phyloP scores from a whole-genome alignment of 352 stramenopile genomes.

The Pythium dissotocum region DNA sequence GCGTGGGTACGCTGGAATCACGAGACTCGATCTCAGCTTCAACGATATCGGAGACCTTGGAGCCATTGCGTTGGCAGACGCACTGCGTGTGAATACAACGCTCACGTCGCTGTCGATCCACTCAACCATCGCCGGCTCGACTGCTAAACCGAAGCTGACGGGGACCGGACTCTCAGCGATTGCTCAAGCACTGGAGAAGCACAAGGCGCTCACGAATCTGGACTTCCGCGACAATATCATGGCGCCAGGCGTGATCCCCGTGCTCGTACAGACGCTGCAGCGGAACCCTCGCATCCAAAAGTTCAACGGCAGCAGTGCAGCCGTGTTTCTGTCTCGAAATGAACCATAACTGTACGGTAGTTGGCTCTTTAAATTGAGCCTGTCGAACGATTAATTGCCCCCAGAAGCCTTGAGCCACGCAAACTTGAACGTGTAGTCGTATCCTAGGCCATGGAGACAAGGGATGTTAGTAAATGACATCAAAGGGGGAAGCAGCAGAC shows the following conservation, averaged over 20 bases:
- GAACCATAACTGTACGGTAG: slow-evolving; percentile 15
- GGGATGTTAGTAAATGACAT: no score
- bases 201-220: slow-evolving; percentile 40
- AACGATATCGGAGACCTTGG: slow-evolving; percentile 72
- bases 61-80: slow-evolving; percentile 40
- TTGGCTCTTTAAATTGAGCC: background rate
- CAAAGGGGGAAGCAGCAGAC: background rate
- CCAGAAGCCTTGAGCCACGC: slow-evolving; percentile 8
- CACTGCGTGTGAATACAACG: slow-evolving; percentile 44
- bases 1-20: slow-evolving; percentile 32
- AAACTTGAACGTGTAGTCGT: slow-evolving; percentile 23
- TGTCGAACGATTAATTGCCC: no score
- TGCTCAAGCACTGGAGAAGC: slow-evolving; percentile 35
- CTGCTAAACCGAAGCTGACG: slow-evolving; percentile 35
- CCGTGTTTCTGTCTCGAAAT: slow-evolving; percentile 53
- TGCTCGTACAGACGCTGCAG: slow-evolving; percentile 44
- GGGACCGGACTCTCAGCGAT: slow-evolving; percentile 45
- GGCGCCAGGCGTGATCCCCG: slow-evolving; percentile 31
- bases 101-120: slow-evolving; percentile 50
- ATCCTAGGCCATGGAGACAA: background rate
- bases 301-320: slow-evolving; percentile 56
- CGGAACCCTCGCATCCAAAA: slow-evolving; percentile 45
- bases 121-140: slow-evolving; percentile 41
- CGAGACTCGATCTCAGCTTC: slow-evolving; percentile 64
- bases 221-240: slow-evolving; percentile 57